Conservation (phyloP, 768 basidiomycete genomes). For the Favolaschia claudopus region DNA sequence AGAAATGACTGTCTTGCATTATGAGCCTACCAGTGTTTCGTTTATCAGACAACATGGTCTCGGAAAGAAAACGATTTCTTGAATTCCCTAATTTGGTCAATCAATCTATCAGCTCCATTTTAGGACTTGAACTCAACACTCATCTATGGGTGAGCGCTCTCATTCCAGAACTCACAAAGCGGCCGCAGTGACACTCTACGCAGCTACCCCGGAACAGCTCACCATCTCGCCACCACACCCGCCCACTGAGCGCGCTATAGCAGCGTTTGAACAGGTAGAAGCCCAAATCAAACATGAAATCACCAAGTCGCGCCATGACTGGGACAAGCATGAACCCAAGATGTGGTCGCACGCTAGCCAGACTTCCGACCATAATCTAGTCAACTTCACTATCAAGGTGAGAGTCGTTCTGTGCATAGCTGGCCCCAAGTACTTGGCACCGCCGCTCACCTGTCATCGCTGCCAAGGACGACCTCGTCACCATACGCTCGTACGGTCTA, state of each 20-base stretch:
- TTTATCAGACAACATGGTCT: too few relatives aligned
- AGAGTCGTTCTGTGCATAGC: slow-evolving; percentile 12
- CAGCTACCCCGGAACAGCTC: slow-evolving; percentile 67
- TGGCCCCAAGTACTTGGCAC: background rate
- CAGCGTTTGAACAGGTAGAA: slow-evolving; percentile 67
- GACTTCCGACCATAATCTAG: slow-evolving; percentile 61
- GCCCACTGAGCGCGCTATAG: slow-evolving; percentile 66
- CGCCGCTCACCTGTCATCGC: slow-evolving; percentile 13
- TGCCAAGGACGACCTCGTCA: slow-evolving; percentile 46
- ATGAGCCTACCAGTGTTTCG: too few relatives aligned
- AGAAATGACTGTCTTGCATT: slow-evolving; percentile 15
- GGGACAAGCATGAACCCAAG: slow-evolving; percentile 75
- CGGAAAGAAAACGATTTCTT: background rate
- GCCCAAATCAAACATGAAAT: slow-evolving; percentile 70
- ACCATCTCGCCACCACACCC: slow-evolving; percentile 64
- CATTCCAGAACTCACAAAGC: background rate
- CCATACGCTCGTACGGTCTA: too few relatives aligned
- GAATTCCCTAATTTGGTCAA: slow-evolving; percentile 9
- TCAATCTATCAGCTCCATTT: background rate
- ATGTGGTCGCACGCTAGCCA: slow-evolving; percentile 72
- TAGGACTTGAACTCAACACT: slow-evolving; percentile 8
- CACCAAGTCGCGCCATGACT: slow-evolving; percentile 67
- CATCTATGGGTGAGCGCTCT: slow-evolving; percentile 32
- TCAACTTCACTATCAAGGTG: slow-evolving; percentile 59
- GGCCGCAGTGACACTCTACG: background rate